Percentiles rank a stretch among this genome's conserved stretches.
Evolutionary conservation across 225 moss, liverwort and hornwort species (phyloP).

Genomic region (Asterella californica): DNA sequence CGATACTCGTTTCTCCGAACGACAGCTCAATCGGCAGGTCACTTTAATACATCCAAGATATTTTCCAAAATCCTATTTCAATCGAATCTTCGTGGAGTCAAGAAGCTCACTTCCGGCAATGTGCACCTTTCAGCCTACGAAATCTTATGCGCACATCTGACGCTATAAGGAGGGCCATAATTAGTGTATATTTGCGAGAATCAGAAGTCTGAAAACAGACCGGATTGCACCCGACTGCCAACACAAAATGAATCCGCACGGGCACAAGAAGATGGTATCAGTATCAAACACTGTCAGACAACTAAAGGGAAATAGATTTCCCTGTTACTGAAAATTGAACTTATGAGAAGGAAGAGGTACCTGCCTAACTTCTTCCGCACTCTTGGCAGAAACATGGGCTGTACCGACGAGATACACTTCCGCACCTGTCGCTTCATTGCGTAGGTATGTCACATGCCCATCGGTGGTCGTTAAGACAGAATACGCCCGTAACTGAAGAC

Average conservation of each 20-base stretch:
- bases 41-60: neutral
- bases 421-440: conserved; percentile 66
- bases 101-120: too few species aligned
- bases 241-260: neutral
- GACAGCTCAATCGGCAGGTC: too few species aligned
- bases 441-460: conserved; percentile 68
- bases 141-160: neutral
- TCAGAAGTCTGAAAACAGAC: too few species aligned
- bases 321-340: neutral
- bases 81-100: too few species aligned
- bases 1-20: too few species aligned
- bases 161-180: too few species aligned
- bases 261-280: neutral
- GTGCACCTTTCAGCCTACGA: neutral
- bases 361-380: conserved; percentile 73
- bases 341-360: neutral
- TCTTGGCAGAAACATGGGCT: conserved; percentile 86
- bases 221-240: too few species aligned
- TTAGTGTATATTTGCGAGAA: too few species aligned
- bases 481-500: conserved; percentile 18
- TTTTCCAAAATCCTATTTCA: neutral
- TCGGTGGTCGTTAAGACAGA: conserved; percentile 11
- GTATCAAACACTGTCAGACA: neutral
- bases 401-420: conserved; percentile 91
- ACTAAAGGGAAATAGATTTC: neutral